phyloP scores from a whole-genome alignment of 2,329 filamentous ascomycete genomes.

The Aspergillus awamori region DNA sequence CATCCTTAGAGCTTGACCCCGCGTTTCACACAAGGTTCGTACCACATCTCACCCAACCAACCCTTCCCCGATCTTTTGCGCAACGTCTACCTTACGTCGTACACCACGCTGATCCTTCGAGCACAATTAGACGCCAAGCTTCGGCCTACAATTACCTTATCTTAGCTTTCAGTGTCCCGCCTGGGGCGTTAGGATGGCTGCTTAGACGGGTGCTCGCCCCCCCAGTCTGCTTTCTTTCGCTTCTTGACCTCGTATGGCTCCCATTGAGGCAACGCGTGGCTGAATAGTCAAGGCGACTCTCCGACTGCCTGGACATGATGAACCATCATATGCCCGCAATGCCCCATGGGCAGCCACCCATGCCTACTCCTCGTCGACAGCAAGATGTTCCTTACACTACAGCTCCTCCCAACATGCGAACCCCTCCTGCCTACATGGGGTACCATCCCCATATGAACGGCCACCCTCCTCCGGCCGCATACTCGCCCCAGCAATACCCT shows the following conservation, averaged over 20 bases:
- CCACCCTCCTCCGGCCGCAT: slow-evolving; percentile 49
- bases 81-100: slow-evolving; percentile 6
- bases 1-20: background rate
- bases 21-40: slow-evolving; percentile 12
- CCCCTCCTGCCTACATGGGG: slow-evolving; percentile 63
- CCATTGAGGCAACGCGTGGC: slow-evolving; percentile 45
- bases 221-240: slow-evolving; percentile 24
- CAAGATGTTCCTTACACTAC: slow-evolving; percentile 49
- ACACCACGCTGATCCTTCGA: slow-evolving; percentile 16
- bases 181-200: slow-evolving; percentile 39
- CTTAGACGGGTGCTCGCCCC: slow-evolving; percentile 32
- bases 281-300: slow-evolving; percentile 38
- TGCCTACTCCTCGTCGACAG: slow-evolving; percentile 52
- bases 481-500: slow-evolving; percentile 48
- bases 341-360: slow-evolving; percentile 54
- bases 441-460: slow-evolving; percentile 61
- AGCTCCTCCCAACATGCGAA: slow-evolving; percentile 55
- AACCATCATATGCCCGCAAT: slow-evolving; percentile 50
- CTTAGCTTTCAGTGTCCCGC: slow-evolving; percentile 16
- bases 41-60: background rate
- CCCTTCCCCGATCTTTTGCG: slow-evolving; percentile 8
- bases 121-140: slow-evolving; percentile 11
- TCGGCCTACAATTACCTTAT: slow-evolving; percentile 4
- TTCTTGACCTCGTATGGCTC: slow-evolving; percentile 42
- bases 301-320: slow-evolving; percentile 44